Base-by-base conservation (phyloP, 345 rosid species). In the Populus pruinosa region DNA sequence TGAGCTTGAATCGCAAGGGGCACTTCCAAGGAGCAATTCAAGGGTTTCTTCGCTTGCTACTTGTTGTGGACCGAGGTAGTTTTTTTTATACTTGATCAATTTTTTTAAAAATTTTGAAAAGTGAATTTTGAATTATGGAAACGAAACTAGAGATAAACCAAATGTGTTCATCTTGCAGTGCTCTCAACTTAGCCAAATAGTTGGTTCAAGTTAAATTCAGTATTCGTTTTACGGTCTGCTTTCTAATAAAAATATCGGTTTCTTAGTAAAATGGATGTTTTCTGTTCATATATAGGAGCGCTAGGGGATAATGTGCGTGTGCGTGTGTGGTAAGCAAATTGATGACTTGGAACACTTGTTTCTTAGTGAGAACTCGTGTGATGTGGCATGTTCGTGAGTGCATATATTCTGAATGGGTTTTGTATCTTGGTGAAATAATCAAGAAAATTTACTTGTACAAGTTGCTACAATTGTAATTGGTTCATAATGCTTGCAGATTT, bases 31-130 rank as follows among this genome's bases (percentile, higher is more conserved):
- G 87, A 94, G 99, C 83, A 96, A 94, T 85, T 96, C 99, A 1
- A 90, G 99, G 89, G 99, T 96, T 88, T 96, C 99, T 35, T 96
- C 99, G 21, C 97, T 96, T 17, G 98, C 99, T 56, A 96, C 99
- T 20, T 96, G 99, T 74, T 96, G 99, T 50, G 99, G 99, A 77
- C 97, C 97, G 11, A 94, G 99, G 98, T 94, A 84, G 76, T 72
- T 33, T n/a, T 41, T 44, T 31, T 47, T 6, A 63, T 75, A 21
- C 29, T 23, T 61, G 23, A 43, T 43, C 38, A 55, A 36, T 53
- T 29, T 50, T 13, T 35, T 4, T 20, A 20, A 21, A 17, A 29
- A n/a, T 41, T 53, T 73, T 21, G 70, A 6, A 27, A 41, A 38
- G 70, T 70, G 69, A 36, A 74, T 75, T 69, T 72, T 21, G 67